Conservation (phyloP, 495 filamentous ascomycete species). For the Sphaerosporella brunnea region DNA sequence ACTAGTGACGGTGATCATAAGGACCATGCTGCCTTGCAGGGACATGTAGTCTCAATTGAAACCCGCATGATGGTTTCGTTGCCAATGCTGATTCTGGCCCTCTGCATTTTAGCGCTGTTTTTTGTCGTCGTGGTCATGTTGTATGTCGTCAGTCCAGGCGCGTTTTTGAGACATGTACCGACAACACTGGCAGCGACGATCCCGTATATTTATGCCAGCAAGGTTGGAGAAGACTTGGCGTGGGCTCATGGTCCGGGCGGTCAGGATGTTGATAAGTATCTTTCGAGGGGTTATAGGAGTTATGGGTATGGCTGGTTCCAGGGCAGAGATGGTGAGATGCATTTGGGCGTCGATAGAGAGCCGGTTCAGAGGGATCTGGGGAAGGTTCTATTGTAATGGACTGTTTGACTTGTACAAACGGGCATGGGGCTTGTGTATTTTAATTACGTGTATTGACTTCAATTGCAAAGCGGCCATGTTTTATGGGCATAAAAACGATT, state of each 20-base stretch:
- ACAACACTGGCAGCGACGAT: neutral
- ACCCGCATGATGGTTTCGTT: neutral
- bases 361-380: neutral
- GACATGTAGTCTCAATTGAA: no score
- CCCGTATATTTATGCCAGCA: neutral
- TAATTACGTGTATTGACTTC: no score
- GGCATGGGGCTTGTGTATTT: neutral
- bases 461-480: no score
- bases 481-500: no score
- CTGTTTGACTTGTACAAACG: neutral
- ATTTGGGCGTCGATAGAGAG: neutral
- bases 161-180: neutral
- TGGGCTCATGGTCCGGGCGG: neutral
- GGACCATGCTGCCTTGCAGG: neutral
- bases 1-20: neutral
- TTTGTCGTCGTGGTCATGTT: neutral
- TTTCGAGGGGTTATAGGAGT: neutral
- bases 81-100: neutral
- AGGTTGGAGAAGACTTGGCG: neutral
- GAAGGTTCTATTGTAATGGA: conserved; percentile 1
- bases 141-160: neutral
- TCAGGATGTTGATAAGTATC: neutral
- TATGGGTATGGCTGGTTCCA: neutral
- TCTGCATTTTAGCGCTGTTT: neutral
- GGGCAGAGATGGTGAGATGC: neutral